These are phyloP conservation scores for Gnaphalium uliginosum DNA, from an alignment of 129 eudicot genomes.

Conservation along the genomic window DNA sequence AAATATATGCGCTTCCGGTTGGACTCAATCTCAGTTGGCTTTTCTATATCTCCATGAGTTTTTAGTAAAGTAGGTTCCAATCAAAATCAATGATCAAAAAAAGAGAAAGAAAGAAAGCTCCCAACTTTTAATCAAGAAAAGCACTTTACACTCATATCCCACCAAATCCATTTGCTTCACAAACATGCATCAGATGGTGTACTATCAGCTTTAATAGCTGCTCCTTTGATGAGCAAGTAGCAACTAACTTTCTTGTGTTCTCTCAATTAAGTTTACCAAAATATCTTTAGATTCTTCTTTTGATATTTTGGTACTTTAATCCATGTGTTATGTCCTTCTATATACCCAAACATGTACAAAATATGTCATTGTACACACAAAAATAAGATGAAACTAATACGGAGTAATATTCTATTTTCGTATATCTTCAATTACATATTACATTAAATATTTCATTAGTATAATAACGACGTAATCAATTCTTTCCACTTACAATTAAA, in stretches of 20 bases:
- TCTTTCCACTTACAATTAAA: background rate
- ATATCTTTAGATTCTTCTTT: background rate
- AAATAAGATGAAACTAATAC: too few relatives aligned
- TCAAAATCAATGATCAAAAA: conserved; percentile 11
- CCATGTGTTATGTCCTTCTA: conserved; percentile 12
- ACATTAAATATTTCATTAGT: background rate
- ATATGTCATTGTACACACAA: background rate
- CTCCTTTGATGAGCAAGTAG: background rate
- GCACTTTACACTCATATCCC: conserved; percentile 11
- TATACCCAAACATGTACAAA: conserved; percentile 6
- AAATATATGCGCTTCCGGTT: background rate
- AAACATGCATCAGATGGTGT: conserved; percentile 22
- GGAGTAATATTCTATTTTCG: background rate
- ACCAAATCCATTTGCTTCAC: conserved; percentile 18
- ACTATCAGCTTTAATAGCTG: conserved; percentile 2
- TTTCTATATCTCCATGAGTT: background rate
- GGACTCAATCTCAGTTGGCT: background rate
- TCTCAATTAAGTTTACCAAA: background rate
- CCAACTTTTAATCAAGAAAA: conserved; percentile 20
- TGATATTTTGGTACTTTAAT: conserved; percentile 11
- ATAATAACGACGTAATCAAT: background rate
- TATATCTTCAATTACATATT: background rate
- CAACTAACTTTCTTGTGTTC: conserved; percentile 2
- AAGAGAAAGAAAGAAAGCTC: background rate
- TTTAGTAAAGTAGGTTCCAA: conserved; percentile 6